Evolutionary conservation across 805 yeast species (phyloP).

Genomic region (Nakazawaea wickerhamii): DNA sequence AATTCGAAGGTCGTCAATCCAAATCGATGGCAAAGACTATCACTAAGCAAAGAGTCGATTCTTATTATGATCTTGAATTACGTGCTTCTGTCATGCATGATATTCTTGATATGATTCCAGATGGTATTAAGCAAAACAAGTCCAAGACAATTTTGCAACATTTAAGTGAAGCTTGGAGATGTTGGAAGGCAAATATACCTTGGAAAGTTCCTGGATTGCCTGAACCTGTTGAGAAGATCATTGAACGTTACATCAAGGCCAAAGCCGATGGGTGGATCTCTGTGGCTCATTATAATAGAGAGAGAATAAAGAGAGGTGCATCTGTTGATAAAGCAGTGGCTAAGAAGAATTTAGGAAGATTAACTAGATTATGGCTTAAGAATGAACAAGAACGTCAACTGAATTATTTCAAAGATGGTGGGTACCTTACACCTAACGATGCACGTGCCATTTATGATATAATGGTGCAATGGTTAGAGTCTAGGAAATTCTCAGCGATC

Average conservation of each 20-base stretch:
- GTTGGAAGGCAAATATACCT: slow-evolving; percentile 98
- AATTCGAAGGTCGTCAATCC: slow-evolving; percentile 91
- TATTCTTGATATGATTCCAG: slow-evolving; percentile 95
- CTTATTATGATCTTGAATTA: slow-evolving; percentile 88
- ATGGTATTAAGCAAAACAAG: slow-evolving; percentile 81
- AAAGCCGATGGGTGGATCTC: slow-evolving; percentile 97
- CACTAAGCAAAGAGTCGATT: slow-evolving; percentile 93
- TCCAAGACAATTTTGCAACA: slow-evolving; percentile 88
- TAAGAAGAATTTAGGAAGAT: slow-evolving; percentile 85
- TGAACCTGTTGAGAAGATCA: slow-evolving; percentile 78
- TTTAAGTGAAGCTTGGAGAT: slow-evolving; percentile 97
- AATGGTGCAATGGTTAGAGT: slow-evolving; percentile 88
- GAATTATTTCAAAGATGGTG: slow-evolving; percentile 77
- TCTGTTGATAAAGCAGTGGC: slow-evolving; percentile 93
- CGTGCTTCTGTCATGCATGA: slow-evolving; percentile 95
- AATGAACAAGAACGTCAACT: slow-evolving; percentile 88
- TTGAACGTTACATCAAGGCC: slow-evolving; percentile 85
- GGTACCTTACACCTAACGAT: slow-evolving; percentile 77
- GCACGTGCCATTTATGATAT: slow-evolving; percentile 84
- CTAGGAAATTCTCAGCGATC: slow-evolving; percentile 76
- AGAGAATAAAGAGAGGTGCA: slow-evolving; percentile 81
- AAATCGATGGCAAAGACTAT: slow-evolving; percentile 91
- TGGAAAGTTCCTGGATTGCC: slow-evolving; percentile 98
- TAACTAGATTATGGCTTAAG: slow-evolving; percentile 89
- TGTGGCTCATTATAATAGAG: slow-evolving; percentile 89